Base-by-base conservation (phyloP, 1,284 basidiomycete genomes). In the Pterula multifida region DNA sequence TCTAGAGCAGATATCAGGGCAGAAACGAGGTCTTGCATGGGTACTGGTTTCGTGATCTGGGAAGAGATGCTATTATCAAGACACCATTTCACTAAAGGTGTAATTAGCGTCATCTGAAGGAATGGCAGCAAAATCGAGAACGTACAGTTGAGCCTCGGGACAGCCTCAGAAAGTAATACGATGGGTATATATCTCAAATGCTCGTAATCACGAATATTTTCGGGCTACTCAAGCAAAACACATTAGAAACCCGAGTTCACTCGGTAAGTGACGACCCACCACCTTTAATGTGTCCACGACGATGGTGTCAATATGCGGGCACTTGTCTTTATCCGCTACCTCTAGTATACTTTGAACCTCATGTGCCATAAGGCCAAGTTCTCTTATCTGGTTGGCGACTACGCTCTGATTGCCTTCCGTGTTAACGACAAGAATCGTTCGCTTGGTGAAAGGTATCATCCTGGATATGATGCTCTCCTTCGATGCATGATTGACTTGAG, bases 151-250 rank as follows among this genome's bases (percentile, higher is more conserved):
- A 89, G 68, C 25, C 81, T 76, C 3, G 83, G 81, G 64, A 84
- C 75, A 15, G 76, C 76, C 2, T 90, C 88, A 4, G 90, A 85
- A 36, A 98, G 76, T n/a, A 99, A 76, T 15, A 98, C 93, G 56
- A 97, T 89, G 1, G 96, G 96, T 55, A 98, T 96, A 63, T 98
- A 98, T 48, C 95, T 79, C 51, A 98, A 70, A 62, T 97, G 91
- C 63, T 98, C 96, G 56, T 91, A 81, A 60, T 95, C 92, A 50
- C 95, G 77, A 56, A 98, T 75, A 58, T 78, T 81, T 61, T 96
- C 90, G 3, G 89, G 90, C 87, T 91, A 55, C 19, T 45, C 55
- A 48, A 49, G 36, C 55, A 48, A 49, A 35, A 9, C 22, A 52
- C 52, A 49, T 60, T 47, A 62, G 53, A n/a, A n/a, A n/a, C n/a